Base-by-base conservation (phyloP, 768 basidiomycete species). In the Suillus ampliporus region DNA sequence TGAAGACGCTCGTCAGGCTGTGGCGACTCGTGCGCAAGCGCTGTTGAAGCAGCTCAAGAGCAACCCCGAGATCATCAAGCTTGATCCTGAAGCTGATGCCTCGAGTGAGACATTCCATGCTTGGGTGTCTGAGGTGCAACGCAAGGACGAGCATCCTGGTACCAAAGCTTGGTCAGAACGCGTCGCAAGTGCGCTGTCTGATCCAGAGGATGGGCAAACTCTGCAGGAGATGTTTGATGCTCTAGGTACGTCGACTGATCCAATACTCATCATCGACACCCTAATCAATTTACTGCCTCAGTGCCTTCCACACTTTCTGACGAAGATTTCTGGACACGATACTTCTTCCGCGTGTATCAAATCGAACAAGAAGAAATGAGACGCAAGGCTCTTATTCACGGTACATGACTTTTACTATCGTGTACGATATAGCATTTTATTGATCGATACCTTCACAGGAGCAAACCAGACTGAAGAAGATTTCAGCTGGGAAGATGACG, bases 401-500 rank as follows among this genome's bases (percentile, higher is more conserved):
- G 94, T 90, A 69, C 21, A 79, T 68, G 14, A 59, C 57, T 28
- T 59, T 58, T n/a, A n/a, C n/a, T n/a, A n/a, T n/a, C 35, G 23
- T 23, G 26, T 44, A 40, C 38, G 31, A 23, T 38, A 57, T 46
- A 35, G 48, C 17, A 28, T 58, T 51, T 37, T 28, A 56, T 67
- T 40, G 71, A 54, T 14, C 13, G 11, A n/a, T 13, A 50, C 47
- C 48, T 56, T 63, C 56, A 61, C 65, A 89, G 87, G 83, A n/a
- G 80, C 87, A 4, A 74, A 80, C 9, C 86, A 90, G 61, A 86
- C 83, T 31, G 95, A 97, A 50, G 95, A 96, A 38, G 90, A 93
- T 62, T 95, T 97, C 75, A 91, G 86, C 69, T 97, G 94, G 94
- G 94, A 95, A 72, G 93, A 93, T 60, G 87, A 89, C 57, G 94